Percentiles rank a stretch among this genome's conserved stretches.
Evolutionary conservation across 2,329 filamentous ascomycete species (phyloP).

Genomic region (Sarocladiaceae sp.): DNA sequence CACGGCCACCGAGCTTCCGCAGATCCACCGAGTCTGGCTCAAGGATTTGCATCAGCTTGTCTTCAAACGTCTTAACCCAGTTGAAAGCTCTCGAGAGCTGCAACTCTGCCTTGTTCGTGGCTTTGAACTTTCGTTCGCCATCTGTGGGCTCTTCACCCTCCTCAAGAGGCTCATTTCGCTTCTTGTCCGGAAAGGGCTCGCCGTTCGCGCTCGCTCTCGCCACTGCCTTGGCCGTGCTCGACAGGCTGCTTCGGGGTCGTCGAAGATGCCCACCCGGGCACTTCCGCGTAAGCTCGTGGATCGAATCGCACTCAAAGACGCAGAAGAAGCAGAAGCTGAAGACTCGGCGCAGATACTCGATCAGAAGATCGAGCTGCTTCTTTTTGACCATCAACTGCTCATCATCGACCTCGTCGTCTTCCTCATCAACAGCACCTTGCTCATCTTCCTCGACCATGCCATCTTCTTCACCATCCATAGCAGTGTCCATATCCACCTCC

Average conservation of each 20-base stretch:
- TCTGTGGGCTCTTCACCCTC: conserved; percentile 56
- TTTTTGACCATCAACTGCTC: conserved; percentile 87
- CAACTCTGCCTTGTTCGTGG: conserved; percentile 73
- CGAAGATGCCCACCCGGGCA: conserved; percentile 96
- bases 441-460: conserved; percentile 73
- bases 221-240: conserved; percentile 73
- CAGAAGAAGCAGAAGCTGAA: conserved; percentile 99
- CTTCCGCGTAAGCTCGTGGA: conserved; percentile 92
- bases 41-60: conserved; percentile 88
- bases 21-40: conserved; percentile 85
- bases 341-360: conserved; percentile 92
- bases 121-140: conserved; percentile 58
- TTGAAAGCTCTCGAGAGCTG: conserved; percentile 94
- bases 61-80: conserved; percentile 98
- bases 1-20: conserved; percentile 83
- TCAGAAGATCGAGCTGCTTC: conserved; percentile 91
- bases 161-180: conserved; percentile 58
- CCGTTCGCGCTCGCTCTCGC: conserved; percentile 79
- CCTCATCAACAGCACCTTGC: conserved; percentile 71
- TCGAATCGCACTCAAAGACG: conserved; percentile 95
- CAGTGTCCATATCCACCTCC: conserved; percentile 54
- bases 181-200: conserved; percentile 78
- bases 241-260: conserved; percentile 79
- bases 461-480: conserved; percentile 58
- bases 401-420: conserved; percentile 80